These are phyloP conservation scores for Tuber umbilicatum DNA, from an alignment of 495 filamentous ascomycete genomes.

Conservation along the genomic window DNA sequence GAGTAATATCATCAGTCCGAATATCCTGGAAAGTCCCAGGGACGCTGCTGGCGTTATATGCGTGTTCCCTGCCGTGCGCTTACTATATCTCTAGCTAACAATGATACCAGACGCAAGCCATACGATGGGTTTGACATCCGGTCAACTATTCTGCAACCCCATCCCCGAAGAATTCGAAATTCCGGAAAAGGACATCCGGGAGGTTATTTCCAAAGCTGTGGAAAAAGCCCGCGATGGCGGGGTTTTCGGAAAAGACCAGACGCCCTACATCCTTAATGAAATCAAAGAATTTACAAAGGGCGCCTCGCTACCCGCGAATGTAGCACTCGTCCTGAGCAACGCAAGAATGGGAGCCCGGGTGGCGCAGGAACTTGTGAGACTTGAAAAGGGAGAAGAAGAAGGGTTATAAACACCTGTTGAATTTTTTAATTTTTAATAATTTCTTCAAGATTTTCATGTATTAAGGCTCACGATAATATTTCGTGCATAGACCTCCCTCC, in stretches of 20 bases:
- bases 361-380: conserved; percentile 64
- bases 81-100: neutral
- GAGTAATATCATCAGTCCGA: conserved; percentile 72
- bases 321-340: conserved; percentile 70
- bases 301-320: conserved; percentile 66
- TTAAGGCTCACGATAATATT: neutral
- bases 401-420: neutral
- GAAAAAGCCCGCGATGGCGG: conserved; percentile 63
- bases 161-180: conserved; percentile 67
- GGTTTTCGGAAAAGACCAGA: conserved; percentile 69
- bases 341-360: conserved; percentile 72
- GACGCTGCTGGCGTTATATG: conserved; percentile 82
- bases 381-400: conserved; percentile 46
- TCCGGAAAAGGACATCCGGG: conserved; percentile 64
- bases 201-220: conserved; percentile 65
- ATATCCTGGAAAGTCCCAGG: conserved; percentile 61
- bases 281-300: conserved; percentile 75
- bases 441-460: neutral
- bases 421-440: too few relatives aligned
- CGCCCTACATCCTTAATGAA: conserved; percentile 74
- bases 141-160: conserved; percentile 82
- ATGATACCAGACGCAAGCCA: conserved; percentile 49
- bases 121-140: conserved; percentile 61
- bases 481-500: neutral
- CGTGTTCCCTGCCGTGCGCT: conserved; percentile 44